Evolutionary conservation across 2,329 filamentous ascomycete genomes (phyloP), one percentile per base, ranked within the genome.

Genomic region (Cadophora gregata): DNA sequence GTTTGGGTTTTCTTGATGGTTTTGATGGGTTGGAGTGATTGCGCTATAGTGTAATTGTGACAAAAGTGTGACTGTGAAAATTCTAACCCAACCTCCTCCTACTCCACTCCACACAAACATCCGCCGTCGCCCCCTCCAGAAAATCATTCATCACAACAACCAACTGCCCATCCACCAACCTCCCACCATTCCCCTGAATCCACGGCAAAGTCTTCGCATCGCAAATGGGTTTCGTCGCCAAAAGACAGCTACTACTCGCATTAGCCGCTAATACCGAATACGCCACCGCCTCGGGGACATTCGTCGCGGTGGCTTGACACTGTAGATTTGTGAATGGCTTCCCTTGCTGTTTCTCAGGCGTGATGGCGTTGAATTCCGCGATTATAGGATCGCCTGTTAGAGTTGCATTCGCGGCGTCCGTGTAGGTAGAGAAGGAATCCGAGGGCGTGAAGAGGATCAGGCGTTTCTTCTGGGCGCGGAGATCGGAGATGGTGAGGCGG

Each of bases 101-200:
- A 62, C 69, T 71, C 72, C 71, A 71, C 66, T 77, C 74, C 64
- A 83, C 75, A 7, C 79, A 80, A 6, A 82, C 78, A 76, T 84
- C 81, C 3, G 80, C 79, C 24, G 82, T 84, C 25, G 77, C 82
- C 0, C 83, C 83, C 70, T 84, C 82, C 55, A 85, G 78, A 68
- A 84, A 85, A 66, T 85, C 83, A 75, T 85, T 84, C 76, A 85
- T 78, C 21, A 83, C 75, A 3, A 84, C 80, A 0, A 84, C 78
- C 2, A 81, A 72, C 56, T 80, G 75, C n/a, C 80, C 78, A 12
- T 72, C 69, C 55, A 73, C 74, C 63, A 83, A 77, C n/a, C 74
- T 73, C 50, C 70, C 74, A 1, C 76, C 78, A 64, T 85, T 81
- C 5, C 79, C 77, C 56, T 77, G 75, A 65, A 84, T 76, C 79